A percentile compares a stretch with the other conserved stretches of the same genome.
Evolutionary conservation across 2,329 filamentous ascomycete genomes (phyloP).

Genomic region (Xylariaceae sp.): DNA sequence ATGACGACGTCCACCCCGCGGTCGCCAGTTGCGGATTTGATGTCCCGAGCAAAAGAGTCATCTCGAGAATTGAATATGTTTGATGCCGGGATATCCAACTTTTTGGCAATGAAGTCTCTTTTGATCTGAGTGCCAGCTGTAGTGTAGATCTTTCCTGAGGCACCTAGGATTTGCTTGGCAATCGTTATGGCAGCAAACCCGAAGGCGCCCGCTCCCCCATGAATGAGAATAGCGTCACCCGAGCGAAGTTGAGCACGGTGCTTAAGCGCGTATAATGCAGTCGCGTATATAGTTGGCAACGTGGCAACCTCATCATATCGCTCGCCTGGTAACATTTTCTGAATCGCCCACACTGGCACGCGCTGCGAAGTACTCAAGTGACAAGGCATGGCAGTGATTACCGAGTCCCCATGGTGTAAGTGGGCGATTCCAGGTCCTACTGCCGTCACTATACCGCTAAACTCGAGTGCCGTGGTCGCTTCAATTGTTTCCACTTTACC

Average conservation of each 20-base stretch:
- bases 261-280: slow-evolving; percentile 3
- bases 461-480: slow-evolving; percentile 1
- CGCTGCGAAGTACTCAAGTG: slow-evolving; percentile 1
- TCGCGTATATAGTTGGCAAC: background rate
- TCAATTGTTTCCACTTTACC: background rate
- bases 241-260: background rate
- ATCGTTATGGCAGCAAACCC: slow-evolving; percentile 12
- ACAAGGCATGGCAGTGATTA: background rate
- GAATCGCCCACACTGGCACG: background rate
- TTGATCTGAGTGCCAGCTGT: slow-evolving; percentile 24
- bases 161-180: slow-evolving; percentile 24
- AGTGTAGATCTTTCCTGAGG: slow-evolving; percentile 26
- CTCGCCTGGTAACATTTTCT: slow-evolving; percentile 3
- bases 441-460: background rate
- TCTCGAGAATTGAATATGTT: slow-evolving; percentile 33
- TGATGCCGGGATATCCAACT: slow-evolving; percentile 22
- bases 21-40: slow-evolving; percentile 23
- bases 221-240: slow-evolving; percentile 5
- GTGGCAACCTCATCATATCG: background rate
- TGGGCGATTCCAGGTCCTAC: background rate
- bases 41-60: slow-evolving; percentile 23
- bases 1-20: slow-evolving; percentile 38
- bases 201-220: background rate
- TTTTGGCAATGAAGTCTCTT: slow-evolving; percentile 22
- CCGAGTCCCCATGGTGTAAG: slow-evolving; percentile 1